Base-by-base conservation (phyloP, 2,329 filamentous ascomycete genomes). In the Tolypocladium guangdongense region DNA sequence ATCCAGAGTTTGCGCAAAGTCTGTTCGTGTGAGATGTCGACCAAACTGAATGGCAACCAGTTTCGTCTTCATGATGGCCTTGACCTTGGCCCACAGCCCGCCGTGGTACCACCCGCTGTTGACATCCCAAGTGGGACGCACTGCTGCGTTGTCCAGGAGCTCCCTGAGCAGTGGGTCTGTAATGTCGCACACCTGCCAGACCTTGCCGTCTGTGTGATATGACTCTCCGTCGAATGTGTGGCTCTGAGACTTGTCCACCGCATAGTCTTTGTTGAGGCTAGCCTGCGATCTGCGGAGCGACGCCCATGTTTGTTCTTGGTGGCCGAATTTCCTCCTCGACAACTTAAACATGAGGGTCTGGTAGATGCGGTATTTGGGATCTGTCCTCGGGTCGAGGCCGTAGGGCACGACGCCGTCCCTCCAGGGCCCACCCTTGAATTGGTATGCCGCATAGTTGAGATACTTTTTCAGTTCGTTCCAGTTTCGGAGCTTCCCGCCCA, bases 111-210 rank as follows among this genome's bases (percentile, higher is more conserved):
- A 99, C 1, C 92, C 92, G 60, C 89, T 88, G 46, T 77, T 77
- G 7, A 74, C 67, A 58, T 87, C 83, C 67, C 82, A 87, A 11
- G 73, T 71, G 0, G 72, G 64, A 5, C 83, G 78, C 24, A 87
- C 70, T 6, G 82, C 75, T 0, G 83, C 75, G 0, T 81, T 79
- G 22, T 83, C 78, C 39, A 96, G 76, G 3, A 96, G 72, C 12
- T 74, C 68, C 1, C 74, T 72, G 1, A 97, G 74, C 1, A 91
- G 64, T 0, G 90, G 88, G 62, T 97, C 92, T 0, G 82, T 86
- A 52, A 97, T 86, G 67, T 99, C 93, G 71, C 90, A 95, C 30
- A 95, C 80, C 74, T 97, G 93, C 87, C 90, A 99, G 50, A 93
- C 85, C 63, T 93, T 93, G 39, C 90, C 90, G 63, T 96, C 90